Evolutionary conservation across 2,329 filamentous ascomycete species (phyloP).

Genomic region (Fusarium globosum): DNA sequence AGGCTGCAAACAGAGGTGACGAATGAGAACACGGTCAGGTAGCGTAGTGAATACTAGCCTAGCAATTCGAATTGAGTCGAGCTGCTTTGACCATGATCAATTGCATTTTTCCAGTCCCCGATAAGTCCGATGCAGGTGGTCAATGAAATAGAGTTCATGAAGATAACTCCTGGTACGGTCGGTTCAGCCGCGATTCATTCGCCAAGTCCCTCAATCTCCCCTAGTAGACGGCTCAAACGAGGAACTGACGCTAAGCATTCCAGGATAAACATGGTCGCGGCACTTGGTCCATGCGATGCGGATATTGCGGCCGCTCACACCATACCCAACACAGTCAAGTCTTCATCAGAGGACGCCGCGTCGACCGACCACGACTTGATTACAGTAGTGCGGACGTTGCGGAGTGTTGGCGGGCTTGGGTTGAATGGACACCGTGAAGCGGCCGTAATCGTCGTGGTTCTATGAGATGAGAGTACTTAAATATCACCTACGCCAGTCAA

Average conservation of each 20-base stretch:
- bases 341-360: neutral
- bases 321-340: neutral
- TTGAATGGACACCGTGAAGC: neutral
- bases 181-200: too few species aligned
- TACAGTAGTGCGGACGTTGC: neutral
- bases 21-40: too few species aligned
- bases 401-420: neutral
- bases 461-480: neutral
- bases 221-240: too few species aligned
- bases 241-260: too few species aligned
- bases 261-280: too few species aligned
- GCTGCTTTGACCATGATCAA: neutral
- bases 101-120: neutral
- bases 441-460: neutral
- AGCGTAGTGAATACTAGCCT: too few species aligned
- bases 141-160: neutral
- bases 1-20: too few species aligned
- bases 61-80: neutral
- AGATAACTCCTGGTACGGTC: too few species aligned
- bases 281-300: neutral
- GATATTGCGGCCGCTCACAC: neutral
- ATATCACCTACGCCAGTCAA: neutral
- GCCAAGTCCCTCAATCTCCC: too few species aligned
- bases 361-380: rapidly evolving
- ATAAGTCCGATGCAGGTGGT: neutral